A percentile compares a stretch with the other conserved stretches of the same genome.
Evolutionary conservation across 768 basidiomycete species (phyloP).

Genomic region (Collybia sordida): DNA sequence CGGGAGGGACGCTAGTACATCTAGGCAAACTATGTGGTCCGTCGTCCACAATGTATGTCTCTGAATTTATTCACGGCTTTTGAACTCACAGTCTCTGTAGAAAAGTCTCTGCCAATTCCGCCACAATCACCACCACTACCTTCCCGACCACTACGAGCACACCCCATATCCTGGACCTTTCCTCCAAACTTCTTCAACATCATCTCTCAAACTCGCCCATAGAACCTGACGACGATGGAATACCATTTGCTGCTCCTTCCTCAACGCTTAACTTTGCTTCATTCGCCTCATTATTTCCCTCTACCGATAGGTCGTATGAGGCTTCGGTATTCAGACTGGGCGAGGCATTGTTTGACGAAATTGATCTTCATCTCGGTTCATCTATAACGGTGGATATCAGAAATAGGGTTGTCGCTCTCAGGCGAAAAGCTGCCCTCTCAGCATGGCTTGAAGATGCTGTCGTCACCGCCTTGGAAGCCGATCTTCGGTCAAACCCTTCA

Average conservation of each 20-base stretch:
- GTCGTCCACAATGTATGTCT: conserved; percentile 49
- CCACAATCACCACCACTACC: conserved; percentile 51
- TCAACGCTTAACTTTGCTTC: conserved; percentile 71
- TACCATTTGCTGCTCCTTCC: conserved; percentile 70
- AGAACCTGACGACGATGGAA: conserved; percentile 62
- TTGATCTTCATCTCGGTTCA: conserved; percentile 61
- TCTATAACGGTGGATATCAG: conserved; percentile 60
- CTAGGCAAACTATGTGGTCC: conserved; percentile 73
- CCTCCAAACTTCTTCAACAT: conserved; percentile 69
- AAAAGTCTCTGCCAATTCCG: conserved; percentile 59
- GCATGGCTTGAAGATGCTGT: conserved; percentile 83
- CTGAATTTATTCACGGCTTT: neutral
- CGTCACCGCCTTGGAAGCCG: conserved; percentile 66
- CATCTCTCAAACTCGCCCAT: conserved; percentile 77
- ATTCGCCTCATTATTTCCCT: conserved; percentile 69
- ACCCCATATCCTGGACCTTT: conserved; percentile 36
- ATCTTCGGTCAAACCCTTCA: conserved; percentile 45
- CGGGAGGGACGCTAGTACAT: conserved; percentile 72
- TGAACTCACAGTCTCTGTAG: conserved; percentile 26
- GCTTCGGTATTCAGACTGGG: conserved; percentile 88
- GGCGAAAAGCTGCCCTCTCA: conserved; percentile 78
- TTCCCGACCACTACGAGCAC: conserved; percentile 37
- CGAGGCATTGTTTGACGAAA: conserved; percentile 82
- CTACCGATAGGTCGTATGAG: conserved; percentile 70
- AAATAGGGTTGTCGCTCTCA: conserved; percentile 58